These are phyloP conservation scores for Globisporangium viniferum DNA, from an alignment of 352 stramenopile genomes.

Conservation along the genomic window DNA sequence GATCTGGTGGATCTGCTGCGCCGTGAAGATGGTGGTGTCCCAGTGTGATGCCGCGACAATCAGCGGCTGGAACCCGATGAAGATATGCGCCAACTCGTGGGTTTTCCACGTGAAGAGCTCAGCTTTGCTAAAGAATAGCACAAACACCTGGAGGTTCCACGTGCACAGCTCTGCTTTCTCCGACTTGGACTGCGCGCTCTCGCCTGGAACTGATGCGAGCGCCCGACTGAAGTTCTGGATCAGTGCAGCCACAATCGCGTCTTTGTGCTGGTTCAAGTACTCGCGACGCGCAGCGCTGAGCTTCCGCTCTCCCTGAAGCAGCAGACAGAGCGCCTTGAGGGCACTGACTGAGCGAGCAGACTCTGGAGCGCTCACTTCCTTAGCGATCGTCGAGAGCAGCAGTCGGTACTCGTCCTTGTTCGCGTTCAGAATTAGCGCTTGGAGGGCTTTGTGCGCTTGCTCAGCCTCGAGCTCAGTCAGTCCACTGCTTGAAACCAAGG, in stretches of 20 bases:
- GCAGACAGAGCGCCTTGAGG: slow-evolving; percentile 46
- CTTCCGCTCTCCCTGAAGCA: slow-evolving; percentile 66
- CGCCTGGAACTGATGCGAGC: slow-evolving; percentile 16
- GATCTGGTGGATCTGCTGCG: slow-evolving; percentile 54
- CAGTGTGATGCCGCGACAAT: slow-evolving; percentile 27
- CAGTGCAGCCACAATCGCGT: slow-evolving; percentile 39
- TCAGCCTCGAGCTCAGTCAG: neutral
- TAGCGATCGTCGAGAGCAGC: slow-evolving; percentile 48
- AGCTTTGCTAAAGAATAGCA: slow-evolving; percentile 68
- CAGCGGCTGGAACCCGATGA: slow-evolving; percentile 66
- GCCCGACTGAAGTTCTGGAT: slow-evolving; percentile 44
- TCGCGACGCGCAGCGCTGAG: slow-evolving; percentile 45
- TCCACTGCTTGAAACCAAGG: slow-evolving; percentile 19
- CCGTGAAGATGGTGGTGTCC: slow-evolving; percentile 17
- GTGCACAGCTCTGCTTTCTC: slow-evolving; percentile 26
- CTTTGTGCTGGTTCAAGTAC: slow-evolving; percentile 50
- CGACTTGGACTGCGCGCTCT: neutral
- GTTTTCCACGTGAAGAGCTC: slow-evolving; percentile 81
- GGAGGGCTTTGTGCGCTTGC: slow-evolving; percentile 23
- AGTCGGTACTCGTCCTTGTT: slow-evolving; percentile 77
- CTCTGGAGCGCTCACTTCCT: slow-evolving; percentile 44
- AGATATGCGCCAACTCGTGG: slow-evolving; percentile 65
- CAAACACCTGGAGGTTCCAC: slow-evolving; percentile 61
- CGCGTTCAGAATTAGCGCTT: slow-evolving; percentile 43
- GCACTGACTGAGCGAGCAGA: slow-evolving; percentile 42